Percentiles rank a stretch among this genome's conserved stretches.
phyloP scores from a whole-genome alignment of 371 early-diverging fungal genomes.

The Rhizomucor miehei region DNA sequence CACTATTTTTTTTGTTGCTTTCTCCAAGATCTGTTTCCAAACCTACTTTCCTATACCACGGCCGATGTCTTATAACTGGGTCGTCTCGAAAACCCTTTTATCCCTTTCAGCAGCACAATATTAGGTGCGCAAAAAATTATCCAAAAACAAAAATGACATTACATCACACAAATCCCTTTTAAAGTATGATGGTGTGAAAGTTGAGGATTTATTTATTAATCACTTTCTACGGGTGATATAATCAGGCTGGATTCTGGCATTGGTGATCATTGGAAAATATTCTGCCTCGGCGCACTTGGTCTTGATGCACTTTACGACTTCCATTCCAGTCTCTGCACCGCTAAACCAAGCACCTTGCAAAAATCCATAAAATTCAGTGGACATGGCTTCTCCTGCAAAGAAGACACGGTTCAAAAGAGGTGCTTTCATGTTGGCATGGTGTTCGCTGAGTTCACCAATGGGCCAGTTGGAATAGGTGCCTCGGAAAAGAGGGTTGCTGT shows the following conservation, averaged over 20 bases:
- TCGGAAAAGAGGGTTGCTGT: conserved; percentile 40
- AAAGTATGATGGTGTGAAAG: background rate
- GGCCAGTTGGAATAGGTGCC: conserved; percentile 54
- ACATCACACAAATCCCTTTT: background rate
- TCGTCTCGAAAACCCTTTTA: background rate
- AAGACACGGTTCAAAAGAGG: conserved; percentile 35
- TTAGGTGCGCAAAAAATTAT: background rate
- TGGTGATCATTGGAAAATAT: conserved; percentile 33
- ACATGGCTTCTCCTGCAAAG: conserved; percentile 48
- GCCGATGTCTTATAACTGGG: background rate
- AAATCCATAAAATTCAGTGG: conserved; percentile 37
- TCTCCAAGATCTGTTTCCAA: no score
- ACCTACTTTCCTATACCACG: background rate
- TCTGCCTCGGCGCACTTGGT: conserved; percentile 22
- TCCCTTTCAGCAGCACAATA: background rate
- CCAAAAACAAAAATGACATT: background rate
- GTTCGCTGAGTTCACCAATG: conserved; percentile 41
- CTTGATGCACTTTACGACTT: conserved; percentile 23
- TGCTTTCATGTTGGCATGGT: conserved; percentile 46
- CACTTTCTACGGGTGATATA: conserved; percentile 1
- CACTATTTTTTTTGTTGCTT: background rate
- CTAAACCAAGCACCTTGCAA: conserved; percentile 47
- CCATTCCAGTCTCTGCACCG: conserved; percentile 28
- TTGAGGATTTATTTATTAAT: background rate
- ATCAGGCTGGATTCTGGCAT: conserved; percentile 14